phyloP scores from a whole-genome alignment of 345 rosid genomes.

The Sapria himalayana region DNA sequence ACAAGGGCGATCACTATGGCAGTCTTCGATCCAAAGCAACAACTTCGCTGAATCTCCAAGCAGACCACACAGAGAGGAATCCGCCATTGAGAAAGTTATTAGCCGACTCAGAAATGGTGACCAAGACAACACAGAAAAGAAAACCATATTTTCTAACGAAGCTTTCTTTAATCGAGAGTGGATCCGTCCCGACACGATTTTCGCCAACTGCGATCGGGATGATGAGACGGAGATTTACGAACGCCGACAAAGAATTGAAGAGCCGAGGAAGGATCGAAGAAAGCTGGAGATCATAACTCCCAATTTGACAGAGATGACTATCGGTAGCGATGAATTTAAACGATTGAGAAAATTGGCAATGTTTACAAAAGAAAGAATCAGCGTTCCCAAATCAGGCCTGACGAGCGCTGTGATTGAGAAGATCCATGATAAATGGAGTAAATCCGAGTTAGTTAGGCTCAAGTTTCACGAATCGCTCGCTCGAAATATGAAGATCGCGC shows the following conservation, averaged over 20 bases:
- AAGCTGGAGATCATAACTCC: slow-evolving; percentile 49
- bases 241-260: slow-evolving; percentile 52
- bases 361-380: slow-evolving; percentile 64
- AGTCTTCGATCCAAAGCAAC: no score
- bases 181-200: slow-evolving; percentile 61
- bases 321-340: slow-evolving; percentile 74
- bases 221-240: slow-evolving; percentile 14
- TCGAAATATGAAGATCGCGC: slow-evolving; percentile 82
- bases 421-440: slow-evolving; percentile 89
- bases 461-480: slow-evolving; percentile 93
- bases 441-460: slow-evolving; percentile 75
- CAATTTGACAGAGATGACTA: slow-evolving; percentile 67
- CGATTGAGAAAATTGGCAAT: slow-evolving; percentile 62
- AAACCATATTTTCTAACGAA: no score
- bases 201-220: slow-evolving; percentile 7
- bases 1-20: no score
- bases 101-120: no score
- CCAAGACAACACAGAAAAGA: not conserved
- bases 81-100: no score
- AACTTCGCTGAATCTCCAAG: no score
- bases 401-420: slow-evolving; percentile 65
- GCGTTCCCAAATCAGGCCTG: slow-evolving; percentile 72
- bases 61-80: no score
- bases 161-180: slow-evolving; percentile 72
- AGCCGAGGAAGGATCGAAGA: slow-evolving; percentile 15